Evolutionary conservation across 805 yeast genomes (phyloP).

Genomic region (Metschnikowia drakensbergensis): DNA sequence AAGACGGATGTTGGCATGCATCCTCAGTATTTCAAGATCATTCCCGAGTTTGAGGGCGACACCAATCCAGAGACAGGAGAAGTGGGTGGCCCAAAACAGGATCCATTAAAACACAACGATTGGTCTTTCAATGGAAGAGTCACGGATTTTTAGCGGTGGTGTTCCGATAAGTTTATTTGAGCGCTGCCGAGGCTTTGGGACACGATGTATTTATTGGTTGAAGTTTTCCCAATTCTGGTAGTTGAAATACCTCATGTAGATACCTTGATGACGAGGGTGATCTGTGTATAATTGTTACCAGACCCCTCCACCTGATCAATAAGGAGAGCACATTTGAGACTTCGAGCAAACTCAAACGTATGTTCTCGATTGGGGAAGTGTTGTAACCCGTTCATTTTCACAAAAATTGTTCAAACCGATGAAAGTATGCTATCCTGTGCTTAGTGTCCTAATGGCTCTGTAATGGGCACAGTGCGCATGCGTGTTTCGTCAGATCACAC

Average conservation of each 20-base stretch:
- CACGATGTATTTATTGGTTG: background rate
- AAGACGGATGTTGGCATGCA: conserved; percentile 60
- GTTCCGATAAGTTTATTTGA: background rate
- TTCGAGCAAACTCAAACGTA: too few relatives aligned
- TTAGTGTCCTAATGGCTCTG: background rate
- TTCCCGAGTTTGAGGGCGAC: conserved; percentile 95
- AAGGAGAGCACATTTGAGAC: too few relatives aligned
- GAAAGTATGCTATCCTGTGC: too few relatives aligned
- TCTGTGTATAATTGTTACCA: too few relatives aligned
- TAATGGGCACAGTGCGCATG: background rate
- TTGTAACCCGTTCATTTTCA: too few relatives aligned
- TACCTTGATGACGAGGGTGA: too few relatives aligned
- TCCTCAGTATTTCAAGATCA: conserved; percentile 67
- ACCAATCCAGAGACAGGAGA: conserved; percentile 93
- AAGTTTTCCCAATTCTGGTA: background rate
- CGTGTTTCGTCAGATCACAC: background rate
- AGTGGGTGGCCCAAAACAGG: conserved; percentile 96
- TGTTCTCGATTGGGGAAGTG: too few relatives aligned
- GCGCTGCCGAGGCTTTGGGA: background rate
- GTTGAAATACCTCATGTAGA: too few relatives aligned
- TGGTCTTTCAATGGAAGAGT: conserved; percentile 96
- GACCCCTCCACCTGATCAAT: too few relatives aligned
- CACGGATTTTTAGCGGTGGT: conserved; percentile 66
- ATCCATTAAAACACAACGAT: conserved; percentile 80
- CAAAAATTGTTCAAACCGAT: too few relatives aligned